Evolutionary conservation across 805 yeast genomes (phyloP).

Genomic region (Metschnikowia arizonensis): DNA sequence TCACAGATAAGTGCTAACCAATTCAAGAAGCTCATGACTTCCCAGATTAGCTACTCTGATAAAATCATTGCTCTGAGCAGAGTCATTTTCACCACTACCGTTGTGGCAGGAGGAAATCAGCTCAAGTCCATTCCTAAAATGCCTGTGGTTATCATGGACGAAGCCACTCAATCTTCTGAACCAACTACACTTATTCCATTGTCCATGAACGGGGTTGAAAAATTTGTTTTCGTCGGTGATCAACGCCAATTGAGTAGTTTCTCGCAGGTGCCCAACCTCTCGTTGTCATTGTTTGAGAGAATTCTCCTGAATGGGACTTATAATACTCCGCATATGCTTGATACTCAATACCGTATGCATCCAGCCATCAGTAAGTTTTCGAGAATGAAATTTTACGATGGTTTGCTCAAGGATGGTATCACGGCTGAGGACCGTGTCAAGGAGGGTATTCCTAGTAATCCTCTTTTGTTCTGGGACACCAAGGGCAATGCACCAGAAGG

Average conservation of each 20-base stretch:
- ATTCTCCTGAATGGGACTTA: conserved; percentile 59
- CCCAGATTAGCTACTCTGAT: conserved; percentile 42
- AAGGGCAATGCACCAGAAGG: conserved; percentile 45
- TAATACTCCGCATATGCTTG: conserved; percentile 59
- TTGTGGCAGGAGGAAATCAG: conserved; percentile 60
- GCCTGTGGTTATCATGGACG: conserved; percentile 75
- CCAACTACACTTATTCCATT: conserved; percentile 68
- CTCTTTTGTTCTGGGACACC: conserved; percentile 61
- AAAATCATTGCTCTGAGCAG: conserved; percentile 45
- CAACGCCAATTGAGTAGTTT: conserved; percentile 71
- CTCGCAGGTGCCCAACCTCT: conserved; percentile 62
- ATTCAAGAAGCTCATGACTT: conserved; percentile 47
- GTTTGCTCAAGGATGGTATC: conserved; percentile 54
- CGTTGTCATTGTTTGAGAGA: conserved; percentile 66
- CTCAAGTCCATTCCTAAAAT: conserved; percentile 50
- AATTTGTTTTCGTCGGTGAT: conserved; percentile 71
- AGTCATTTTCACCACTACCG: conserved; percentile 71
- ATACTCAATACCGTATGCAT: conserved; percentile 68
- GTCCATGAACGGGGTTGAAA: conserved; percentile 60
- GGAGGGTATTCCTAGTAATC: conserved; percentile 44
- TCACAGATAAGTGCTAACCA: conserved; percentile 29
- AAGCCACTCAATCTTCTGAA: conserved; percentile 73
- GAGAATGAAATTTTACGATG: conserved; percentile 47
- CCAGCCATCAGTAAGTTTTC: conserved; percentile 61
- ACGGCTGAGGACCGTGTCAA: conserved; percentile 46